A percentile compares a stretch with the other conserved stretches of the same genome.
Evolutionary conservation across 2,329 filamentous ascomycete genomes (phyloP).

Genomic region (Botrytis medusae): DNA sequence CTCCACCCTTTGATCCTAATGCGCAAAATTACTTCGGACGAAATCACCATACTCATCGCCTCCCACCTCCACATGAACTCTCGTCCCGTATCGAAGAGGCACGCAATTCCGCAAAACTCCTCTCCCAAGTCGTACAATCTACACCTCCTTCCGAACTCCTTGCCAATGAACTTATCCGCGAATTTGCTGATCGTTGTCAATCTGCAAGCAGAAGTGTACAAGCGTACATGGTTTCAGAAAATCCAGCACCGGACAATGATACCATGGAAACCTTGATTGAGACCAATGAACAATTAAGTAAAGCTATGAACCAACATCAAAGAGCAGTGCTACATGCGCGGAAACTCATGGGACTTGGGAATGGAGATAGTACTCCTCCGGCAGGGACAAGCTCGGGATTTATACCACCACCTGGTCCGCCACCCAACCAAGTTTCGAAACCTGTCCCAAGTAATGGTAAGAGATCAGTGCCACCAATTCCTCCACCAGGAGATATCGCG

Average conservation of each 20-base stretch:
- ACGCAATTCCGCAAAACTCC: conserved; percentile 81
- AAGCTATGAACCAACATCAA: conserved; percentile 80
- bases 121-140: conserved; percentile 88
- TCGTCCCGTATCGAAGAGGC: conserved; percentile 85
- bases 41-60: conserved; percentile 46
- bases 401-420: conserved; percentile 29
- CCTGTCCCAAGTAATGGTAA: background rate
- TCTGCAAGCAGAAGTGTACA: conserved; percentile 80
- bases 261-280: conserved; percentile 93
- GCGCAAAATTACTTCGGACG: conserved; percentile 46
- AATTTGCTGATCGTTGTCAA: conserved; percentile 86
- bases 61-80: conserved; percentile 74
- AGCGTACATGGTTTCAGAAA: conserved; percentile 75
- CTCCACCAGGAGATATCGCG: conserved; percentile 35
- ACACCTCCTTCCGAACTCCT: conserved; percentile 76
- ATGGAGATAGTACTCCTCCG: conserved; percentile 30
- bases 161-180: conserved; percentile 82
- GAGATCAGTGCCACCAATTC: conserved; percentile 31
- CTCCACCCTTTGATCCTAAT: conserved; percentile 46
- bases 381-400: conserved; percentile 28
- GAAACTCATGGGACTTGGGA: conserved; percentile 51
- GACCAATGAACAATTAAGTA: conserved; percentile 86
- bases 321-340: conserved; percentile 68
- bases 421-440: conserved; percentile 22
- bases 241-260: conserved; percentile 84